Conservation (phyloP, 2,329 filamentous ascomycete genomes). For the Fonsecaea pugnacius region DNA sequence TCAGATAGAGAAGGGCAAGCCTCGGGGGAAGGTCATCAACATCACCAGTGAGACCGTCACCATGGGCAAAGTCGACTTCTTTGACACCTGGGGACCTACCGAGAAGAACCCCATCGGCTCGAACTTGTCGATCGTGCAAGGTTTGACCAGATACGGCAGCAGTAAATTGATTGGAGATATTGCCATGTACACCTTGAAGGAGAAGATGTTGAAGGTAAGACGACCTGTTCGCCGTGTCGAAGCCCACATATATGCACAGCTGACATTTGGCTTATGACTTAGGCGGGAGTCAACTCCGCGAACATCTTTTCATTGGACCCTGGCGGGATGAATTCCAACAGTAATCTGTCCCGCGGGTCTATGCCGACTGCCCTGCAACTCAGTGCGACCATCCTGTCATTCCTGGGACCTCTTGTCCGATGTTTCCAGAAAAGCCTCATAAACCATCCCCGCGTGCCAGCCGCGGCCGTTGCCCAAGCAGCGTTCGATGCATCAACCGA, state of each 20-base stretch:
- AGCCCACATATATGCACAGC: neutral
- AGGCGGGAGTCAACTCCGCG: conserved; percentile 6
- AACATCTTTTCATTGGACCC: conserved; percentile 16
- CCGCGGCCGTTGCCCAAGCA: conserved; percentile 10
- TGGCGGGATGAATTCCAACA: conserved; percentile 16
- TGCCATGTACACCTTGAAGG: conserved; percentile 13
- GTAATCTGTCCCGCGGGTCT: conserved; percentile 9
- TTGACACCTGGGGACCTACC: conserved; percentile 15
- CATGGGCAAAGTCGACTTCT: conserved; percentile 11
- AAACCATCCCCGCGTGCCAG: conserved; percentile 16
- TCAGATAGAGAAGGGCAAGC: neutral
- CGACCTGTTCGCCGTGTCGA: neutral
- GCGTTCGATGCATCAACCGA: conserved; percentile 14
- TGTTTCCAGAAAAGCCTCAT: conserved; percentile 12
- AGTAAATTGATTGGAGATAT: conserved; percentile 15
- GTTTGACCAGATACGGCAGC: conserved; percentile 19
- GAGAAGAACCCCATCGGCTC: conserved; percentile 10
- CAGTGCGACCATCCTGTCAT: neutral
- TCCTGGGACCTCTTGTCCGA: conserved; percentile 6
- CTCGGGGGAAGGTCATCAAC: conserved; percentile 4
- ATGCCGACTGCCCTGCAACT: conserved; percentile 8
- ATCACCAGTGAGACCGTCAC: conserved; percentile 12
- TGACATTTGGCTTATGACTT: neutral
- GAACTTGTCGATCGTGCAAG: conserved; percentile 4
- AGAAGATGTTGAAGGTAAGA: conserved; percentile 11